Evolutionary conservation across 1,284 basidiomycete species (phyloP), one percentile per base, ranked within the genome.

Genomic region (Takashimella koratensis): DNA sequence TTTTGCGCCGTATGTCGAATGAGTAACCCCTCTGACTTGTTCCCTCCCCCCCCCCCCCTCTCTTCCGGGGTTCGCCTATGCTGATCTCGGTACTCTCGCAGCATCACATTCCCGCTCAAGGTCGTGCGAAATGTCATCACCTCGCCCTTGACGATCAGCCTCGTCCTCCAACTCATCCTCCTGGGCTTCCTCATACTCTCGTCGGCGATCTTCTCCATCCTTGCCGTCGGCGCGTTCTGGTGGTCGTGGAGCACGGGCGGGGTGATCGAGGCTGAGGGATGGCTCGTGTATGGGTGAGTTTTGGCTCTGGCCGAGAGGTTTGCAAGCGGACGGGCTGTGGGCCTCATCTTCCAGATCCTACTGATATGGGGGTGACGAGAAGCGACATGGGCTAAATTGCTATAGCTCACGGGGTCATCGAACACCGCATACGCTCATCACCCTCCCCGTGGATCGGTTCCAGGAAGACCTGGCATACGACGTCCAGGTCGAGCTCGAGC

Each of bases 191-290:
- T 76, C 2, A 47, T 70, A 3, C 53, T 71, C 3, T 59, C 62
- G 10, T 69, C 68, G 2, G 68, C 67, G 3, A 53, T 67, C 2
- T 66, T 75, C 56, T 72, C 70, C 8, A 48, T 74, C 1, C 49
- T 75, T 8, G 71, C 72, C 5, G 71, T 75, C 23, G 73, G 66
- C 41, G 72, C 71, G 3, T 76, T 75, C 64, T 76, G 73, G 71
- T 74, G 66, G 59, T 70, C 67, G 3, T 75, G 73, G 70, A 68
- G 71, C 2, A 68, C 70, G 10, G 74, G 70, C 1, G 65, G 66
- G n/a, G 50, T 56, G 2, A 61, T 76, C 20, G 74, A 76, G 53
- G 64, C 70, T 1, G 75, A 76, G 53, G 75, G 73, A 4, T 76
- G 75, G 75, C 60, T 76, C 39, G 58, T 66, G 13, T 76, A 76